Evolutionary conservation across 768 basidiomycete species (phyloP).

Genomic region (Rhizopogon salebrosus): DNA sequence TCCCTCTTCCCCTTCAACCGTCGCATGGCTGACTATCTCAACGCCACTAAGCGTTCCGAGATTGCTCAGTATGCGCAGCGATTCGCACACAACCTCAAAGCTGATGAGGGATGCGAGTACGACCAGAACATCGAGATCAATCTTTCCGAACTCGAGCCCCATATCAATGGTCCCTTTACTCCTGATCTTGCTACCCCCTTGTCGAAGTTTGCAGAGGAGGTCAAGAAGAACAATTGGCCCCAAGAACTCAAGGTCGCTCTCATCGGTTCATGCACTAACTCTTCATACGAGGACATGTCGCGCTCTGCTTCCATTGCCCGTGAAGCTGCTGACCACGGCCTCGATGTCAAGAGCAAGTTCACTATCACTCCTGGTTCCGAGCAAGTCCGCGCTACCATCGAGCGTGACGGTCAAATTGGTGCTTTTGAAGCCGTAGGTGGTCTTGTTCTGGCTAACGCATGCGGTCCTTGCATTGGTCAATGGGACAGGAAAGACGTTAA

Average conservation of each 20-base stretch:
- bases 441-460: constrained; percentile 94
- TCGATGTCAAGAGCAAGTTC: constrained; percentile 88
- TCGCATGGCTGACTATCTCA: constrained; percentile 90
- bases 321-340: constrained; percentile 84
- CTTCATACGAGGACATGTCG: constrained; percentile 99
- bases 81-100: constrained; percentile 86
- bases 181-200: constrained; percentile 98
- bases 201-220: constrained; percentile 88
- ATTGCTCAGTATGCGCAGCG: constrained; percentile 86
- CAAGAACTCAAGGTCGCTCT: constrained; percentile 94
- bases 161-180: constrained; percentile 99
- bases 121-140: constrained; percentile 94
- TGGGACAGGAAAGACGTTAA: constrained; percentile 97
- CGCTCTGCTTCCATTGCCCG: constrained; percentile 92
- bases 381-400: constrained; percentile 97
- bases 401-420: constrained; percentile 89
- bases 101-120: constrained; percentile 87
- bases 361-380: constrained; percentile 98
- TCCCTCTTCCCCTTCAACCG: constrained; percentile 98
- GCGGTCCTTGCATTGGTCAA: constrained; percentile 98
- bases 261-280: constrained; percentile 99
- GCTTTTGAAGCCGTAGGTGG: constrained; percentile 87
- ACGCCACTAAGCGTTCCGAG: constrained; percentile 87
- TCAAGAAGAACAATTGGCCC: constrained; percentile 96
- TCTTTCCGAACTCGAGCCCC: constrained; percentile 95